Evolutionary conservation across 495 filamentous ascomycete species (phyloP).

Genomic region (Podospora comata): DNA sequence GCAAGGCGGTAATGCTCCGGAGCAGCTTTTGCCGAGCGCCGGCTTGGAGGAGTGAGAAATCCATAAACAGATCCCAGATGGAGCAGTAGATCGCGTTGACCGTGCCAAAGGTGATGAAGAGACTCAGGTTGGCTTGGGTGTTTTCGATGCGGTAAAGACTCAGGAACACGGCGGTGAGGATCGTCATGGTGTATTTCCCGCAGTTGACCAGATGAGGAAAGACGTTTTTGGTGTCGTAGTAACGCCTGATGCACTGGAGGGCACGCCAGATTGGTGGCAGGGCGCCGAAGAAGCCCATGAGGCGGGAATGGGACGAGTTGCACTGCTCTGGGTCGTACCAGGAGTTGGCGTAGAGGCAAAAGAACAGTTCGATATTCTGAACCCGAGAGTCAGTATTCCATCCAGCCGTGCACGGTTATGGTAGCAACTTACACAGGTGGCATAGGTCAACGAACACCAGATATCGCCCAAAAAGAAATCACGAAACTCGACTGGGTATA

Average conservation of each 20-base stretch:
- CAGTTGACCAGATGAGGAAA: constrained; percentile 94
- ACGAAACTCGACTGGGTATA: constrained; percentile 92
- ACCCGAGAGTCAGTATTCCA: constrained; percentile 10
- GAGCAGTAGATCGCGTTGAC: constrained; percentile 80
- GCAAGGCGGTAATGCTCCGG: constrained; percentile 76
- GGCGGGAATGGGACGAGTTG: constrained; percentile 79
- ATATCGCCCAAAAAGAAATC: constrained; percentile 98
- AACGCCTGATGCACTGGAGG: constrained; percentile 87
- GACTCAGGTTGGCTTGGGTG: constrained; percentile 47
- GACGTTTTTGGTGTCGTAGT: constrained; percentile 75
- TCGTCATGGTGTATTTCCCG: constrained; percentile 85
- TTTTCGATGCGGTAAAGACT: constrained; percentile 77
- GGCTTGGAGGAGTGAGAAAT: constrained; percentile 82
- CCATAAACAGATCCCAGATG: constrained; percentile 97
- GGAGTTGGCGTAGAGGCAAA: constrained; percentile 78
- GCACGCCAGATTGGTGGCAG: constrained; percentile 85
- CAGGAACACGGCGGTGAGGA: constrained; percentile 70
- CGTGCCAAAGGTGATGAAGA: constrained; percentile 75
- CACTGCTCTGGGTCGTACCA: constrained; percentile 73
- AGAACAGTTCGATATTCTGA: constrained; percentile 87
- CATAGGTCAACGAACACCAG: constrained; percentile 91
- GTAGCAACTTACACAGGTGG: constrained; percentile 66
- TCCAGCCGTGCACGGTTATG: too few relatives aligned
- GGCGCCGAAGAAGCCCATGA: constrained; percentile 82
- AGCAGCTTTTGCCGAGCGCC: constrained; percentile 66